Base-by-base conservation (phyloP, 345 rosid genomes). In the Conringia planisiliqua region DNA sequence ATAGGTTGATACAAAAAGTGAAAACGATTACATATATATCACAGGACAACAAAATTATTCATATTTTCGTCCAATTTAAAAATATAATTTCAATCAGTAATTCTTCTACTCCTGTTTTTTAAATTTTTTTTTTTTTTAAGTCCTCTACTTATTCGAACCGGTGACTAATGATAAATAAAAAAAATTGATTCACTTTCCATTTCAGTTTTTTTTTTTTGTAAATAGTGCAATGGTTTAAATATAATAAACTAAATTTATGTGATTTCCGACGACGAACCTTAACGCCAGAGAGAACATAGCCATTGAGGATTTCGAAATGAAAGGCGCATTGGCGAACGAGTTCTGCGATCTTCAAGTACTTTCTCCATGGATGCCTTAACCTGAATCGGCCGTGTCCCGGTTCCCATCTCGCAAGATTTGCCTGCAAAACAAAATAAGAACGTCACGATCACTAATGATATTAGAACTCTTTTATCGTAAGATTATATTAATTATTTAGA, bases 341-440 rank as follows among this genome's bases (percentile, higher is more conserved):
- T 27, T 83, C 80, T 48, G 87, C 96, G 36, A 91, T 71, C 79
- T 85, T 82, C 62, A 88, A 70, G 76, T 91, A 93, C 10, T 82
- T 84, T 73, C 87, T 78, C 96, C 96, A 93, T 0, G 98, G 96
- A 73, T 91, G 94, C 6, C 87, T 68, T 68, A 87, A 78, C 51
- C 70, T 55, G 80, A 93, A 91, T n/a, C 72, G 78, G 0, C 98
- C 97, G 60, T 87, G 97, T 0, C 83, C 74, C 6, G 97, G 97
- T 62, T 93, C 97, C 98, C 96, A 93, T 75, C 86, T 84, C 1
- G 98, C 94, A 64, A 87, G 87, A 77, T 91, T 88, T 35, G 89
- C 97, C 98, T 89, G 76, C 35, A 29, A n/a, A 48, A 9, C 6
- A 68, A 29, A 63, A 44, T 30, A 48, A 8, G n/a, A n/a, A n/a